Base-by-base conservation (phyloP, 129 eudicot species). In the Saposhnikovia divaricata region DNA sequence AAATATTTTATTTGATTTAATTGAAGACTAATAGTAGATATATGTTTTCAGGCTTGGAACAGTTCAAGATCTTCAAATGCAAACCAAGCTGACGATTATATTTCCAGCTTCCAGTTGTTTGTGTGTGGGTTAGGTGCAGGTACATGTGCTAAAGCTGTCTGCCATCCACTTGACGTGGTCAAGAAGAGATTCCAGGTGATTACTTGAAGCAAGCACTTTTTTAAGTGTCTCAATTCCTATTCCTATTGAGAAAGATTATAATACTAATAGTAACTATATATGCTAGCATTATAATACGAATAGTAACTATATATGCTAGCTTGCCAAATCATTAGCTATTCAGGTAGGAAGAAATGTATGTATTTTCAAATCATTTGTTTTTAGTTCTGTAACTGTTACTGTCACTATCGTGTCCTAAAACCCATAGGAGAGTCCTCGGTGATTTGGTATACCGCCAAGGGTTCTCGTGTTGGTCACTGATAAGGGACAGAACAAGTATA, bases 141-240 rank as follows among this genome's bases (percentile, higher is more conserved):
- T 53, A 89, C 94, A 66, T 86, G 89, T 78, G 98, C 97, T 44
- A 95, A 95, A 83, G 91, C 89, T 66, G 96, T 92, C 28, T 95
- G 98, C 53, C 98, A 95, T 82, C 98, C 98, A 7, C 96, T 95
- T 81, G 98, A 95, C 81, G 98, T 95, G 18, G 91, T 95, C 28
- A 95, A 95, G 88, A 95, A 95, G 91, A 90, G 98, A 79, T 95
- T 92, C 77, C 98, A 95, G 97, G 98, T 95, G 85, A 7, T 25
- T 69, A 37, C 59, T 16, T 77, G 28, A 45, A 10, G 12, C 71
- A 28, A 68, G 37, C 50, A 28, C 48, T 19, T 3, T 6, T 39
- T 38, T 19, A 4, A 15, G 14, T 34, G 23, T 34, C 15, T 18
- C 44, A 34, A 4, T 18, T 10, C 46, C 47, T 39, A 4, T 18